Percentiles rank a stretch among this genome's conserved stretches.
Conservation (phyloP, 2,329 filamentous ascomycete species). For the Ophiostoma fasciatum region DNA sequence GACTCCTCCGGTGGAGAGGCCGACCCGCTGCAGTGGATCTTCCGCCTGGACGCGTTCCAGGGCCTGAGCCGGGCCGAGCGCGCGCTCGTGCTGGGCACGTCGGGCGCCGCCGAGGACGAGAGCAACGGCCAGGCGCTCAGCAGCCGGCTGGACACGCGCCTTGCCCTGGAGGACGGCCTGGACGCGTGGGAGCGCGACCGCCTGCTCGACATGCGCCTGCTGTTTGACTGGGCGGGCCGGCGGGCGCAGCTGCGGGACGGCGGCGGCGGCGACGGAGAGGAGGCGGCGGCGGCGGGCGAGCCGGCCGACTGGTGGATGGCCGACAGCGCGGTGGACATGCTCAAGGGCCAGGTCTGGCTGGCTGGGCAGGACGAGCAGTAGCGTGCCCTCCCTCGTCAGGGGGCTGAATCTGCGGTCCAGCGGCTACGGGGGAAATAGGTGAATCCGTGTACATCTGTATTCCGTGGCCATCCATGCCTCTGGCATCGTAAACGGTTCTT, state of each 20-base stretch:
- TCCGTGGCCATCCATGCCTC: too few relatives aligned
- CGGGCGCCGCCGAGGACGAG: constrained; percentile 21
- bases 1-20: constrained; percentile 14
- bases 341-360: constrained; percentile 42
- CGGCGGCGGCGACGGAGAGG: constrained; percentile 14
- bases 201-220: constrained; percentile 32
- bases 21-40: constrained; percentile 58
- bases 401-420: too few relatives aligned
- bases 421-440: too few relatives aligned
- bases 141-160: constrained; percentile 49
- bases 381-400: too few relatives aligned
- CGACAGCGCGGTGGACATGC: constrained; percentile 36
- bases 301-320: constrained; percentile 40
- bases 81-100: constrained; percentile 38
- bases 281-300: constrained; percentile 5
- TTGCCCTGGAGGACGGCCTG: constrained; percentile 45
- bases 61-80: constrained; percentile 51
- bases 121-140: constrained; percentile 26
- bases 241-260: constrained; percentile 17
- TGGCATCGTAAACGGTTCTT: too few relatives aligned
- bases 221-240: constrained; percentile 42
- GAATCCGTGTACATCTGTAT: too few relatives aligned
- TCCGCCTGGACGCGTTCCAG: constrained; percentile 42
- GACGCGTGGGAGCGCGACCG: constrained; percentile 24
- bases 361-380: constrained; percentile 21